Conservation (phyloP, 2,329 filamentous ascomycete species). For the Talaromyces sp. region DNA sequence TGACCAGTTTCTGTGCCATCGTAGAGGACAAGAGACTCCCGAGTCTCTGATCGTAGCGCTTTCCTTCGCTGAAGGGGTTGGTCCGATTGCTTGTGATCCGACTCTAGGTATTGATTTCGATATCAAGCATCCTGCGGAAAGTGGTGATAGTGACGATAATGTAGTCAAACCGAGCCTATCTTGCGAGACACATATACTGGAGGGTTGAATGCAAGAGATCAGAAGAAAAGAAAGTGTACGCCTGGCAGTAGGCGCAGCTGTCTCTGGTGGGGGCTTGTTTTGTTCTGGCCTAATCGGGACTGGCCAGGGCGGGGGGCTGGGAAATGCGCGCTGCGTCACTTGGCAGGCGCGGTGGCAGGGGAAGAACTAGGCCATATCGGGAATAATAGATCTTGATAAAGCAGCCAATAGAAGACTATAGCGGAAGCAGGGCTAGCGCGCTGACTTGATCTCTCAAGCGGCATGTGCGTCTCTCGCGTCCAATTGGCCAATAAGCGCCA, state of each 20-base stretch:
- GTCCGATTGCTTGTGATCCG: neutral
- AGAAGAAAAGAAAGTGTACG: neutral
- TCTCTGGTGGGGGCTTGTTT: slow-evolving; percentile 18
- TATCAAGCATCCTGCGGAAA: slow-evolving; percentile 8
- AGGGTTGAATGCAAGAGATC: neutral
- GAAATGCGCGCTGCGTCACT: slow-evolving; percentile 15
- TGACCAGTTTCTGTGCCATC: slow-evolving; percentile 43
- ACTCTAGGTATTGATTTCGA: slow-evolving; percentile 1
- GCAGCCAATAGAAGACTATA: neutral
- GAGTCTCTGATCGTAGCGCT: neutral
- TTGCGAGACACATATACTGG: neutral
- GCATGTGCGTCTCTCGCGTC: neutral
- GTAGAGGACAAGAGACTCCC: neutral
- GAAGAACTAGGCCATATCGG: neutral
- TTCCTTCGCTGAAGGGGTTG: neutral
- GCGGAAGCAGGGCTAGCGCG: neutral
- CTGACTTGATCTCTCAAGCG: neutral
- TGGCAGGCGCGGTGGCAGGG: slow-evolving; percentile 3
- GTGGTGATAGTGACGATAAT: neutral
- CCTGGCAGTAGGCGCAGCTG: slow-evolving; percentile 1
- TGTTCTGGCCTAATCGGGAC: slow-evolving; percentile 20
- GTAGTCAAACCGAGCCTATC: neutral
- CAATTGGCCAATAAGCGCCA: slow-evolving; percentile 11
- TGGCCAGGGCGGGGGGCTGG: slow-evolving; percentile 18
- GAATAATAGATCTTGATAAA: too few species aligned